phyloP scores from a whole-genome alignment of 163 green algal genomes.

The Volvox carteri region DNA sequence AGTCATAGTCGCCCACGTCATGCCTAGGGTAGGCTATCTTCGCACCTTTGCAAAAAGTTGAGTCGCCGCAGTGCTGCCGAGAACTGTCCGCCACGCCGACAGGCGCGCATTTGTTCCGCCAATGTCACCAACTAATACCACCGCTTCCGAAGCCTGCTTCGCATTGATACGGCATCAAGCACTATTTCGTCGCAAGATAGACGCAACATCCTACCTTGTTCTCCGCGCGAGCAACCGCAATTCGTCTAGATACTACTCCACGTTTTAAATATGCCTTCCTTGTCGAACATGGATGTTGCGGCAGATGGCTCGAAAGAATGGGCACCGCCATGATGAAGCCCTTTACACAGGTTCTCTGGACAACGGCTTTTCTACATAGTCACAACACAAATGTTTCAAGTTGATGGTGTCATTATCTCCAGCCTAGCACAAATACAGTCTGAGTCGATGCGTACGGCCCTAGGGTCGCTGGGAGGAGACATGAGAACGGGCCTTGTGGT shows the following conservation, averaged over 20 bases:
- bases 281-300: background rate
- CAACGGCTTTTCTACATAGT: too few relatives aligned
- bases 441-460: background rate
- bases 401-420: background rate
- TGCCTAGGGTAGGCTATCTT: too few relatives aligned
- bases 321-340: background rate
- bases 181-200: background rate
- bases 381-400: background rate
- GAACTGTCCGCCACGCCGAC: slow-evolving; percentile 71
- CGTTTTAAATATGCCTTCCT: background rate
- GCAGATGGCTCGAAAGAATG: background rate
- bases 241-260: background rate
- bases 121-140: slow-evolving; percentile 86
- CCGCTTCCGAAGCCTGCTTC: slow-evolving; percentile 9
- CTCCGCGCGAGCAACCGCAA: background rate
- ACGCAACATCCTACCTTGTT: slow-evolving; percentile 32
- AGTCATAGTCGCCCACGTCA: too few relatives aligned
- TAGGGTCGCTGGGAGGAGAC: background rate
- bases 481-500: too few relatives aligned
- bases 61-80: background rate
- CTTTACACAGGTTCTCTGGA: too few relatives aligned
- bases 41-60: slow-evolving; percentile 48
- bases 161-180: background rate
- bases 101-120: slow-evolving; percentile 93
- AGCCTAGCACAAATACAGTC: background rate